phyloP scores from a whole-genome alignment of 148 eudicot genomes.

The Rhododendron ferrugineum region DNA sequence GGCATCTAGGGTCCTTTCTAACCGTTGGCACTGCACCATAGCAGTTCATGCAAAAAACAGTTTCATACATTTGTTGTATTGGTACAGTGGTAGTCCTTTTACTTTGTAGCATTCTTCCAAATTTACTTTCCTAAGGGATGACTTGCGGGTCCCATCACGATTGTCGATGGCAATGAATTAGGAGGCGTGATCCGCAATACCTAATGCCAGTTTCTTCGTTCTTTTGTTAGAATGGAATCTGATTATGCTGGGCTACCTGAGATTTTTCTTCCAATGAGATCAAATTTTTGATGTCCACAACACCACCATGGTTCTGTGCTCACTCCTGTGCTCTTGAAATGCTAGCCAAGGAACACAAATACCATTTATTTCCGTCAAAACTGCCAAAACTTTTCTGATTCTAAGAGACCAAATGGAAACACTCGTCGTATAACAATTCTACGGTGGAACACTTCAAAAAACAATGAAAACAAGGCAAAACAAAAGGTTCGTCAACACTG shows the following conservation, averaged over 20 bases:
- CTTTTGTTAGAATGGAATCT: background rate
- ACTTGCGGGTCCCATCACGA: background rate
- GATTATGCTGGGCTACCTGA: background rate
- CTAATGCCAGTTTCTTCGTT: background rate
- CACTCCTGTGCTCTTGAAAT: background rate
- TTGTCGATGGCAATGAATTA: background rate
- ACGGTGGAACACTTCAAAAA: too few species aligned
- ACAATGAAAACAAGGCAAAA: background rate
- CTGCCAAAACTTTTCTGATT: background rate
- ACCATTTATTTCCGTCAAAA: background rate
- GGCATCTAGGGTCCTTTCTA: background rate
- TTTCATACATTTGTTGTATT: background rate
- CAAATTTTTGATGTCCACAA: background rate
- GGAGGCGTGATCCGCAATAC: background rate
- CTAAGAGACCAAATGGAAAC: background rate
- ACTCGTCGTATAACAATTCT: background rate
- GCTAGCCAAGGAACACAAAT: background rate
- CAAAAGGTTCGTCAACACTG: background rate
- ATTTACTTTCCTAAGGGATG: background rate
- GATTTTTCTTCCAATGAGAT: background rate
- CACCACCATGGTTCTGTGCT: background rate
- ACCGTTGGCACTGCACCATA: background rate
- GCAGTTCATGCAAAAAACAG: background rate
- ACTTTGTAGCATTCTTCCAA: background rate
- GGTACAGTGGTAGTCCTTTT: background rate